Conservation (phyloP, 352 stramenopile species). For the Phytophthora cryptogea region DNA sequence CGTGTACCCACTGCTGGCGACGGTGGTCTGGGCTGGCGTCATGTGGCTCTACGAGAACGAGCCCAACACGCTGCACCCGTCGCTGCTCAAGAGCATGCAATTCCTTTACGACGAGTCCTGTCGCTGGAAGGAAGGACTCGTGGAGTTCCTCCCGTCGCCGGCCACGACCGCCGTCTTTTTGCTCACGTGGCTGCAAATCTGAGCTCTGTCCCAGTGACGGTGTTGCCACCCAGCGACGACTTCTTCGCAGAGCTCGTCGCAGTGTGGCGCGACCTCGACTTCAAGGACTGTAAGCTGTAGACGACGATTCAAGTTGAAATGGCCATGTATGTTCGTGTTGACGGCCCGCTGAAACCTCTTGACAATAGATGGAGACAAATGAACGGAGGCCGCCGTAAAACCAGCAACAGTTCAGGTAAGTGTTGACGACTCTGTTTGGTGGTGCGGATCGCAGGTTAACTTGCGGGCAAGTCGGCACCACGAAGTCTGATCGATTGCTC, state of each 20-base stretch:
- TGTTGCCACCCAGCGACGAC: neutral
- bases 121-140: conserved; percentile 62
- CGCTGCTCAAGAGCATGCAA: conserved; percentile 88
- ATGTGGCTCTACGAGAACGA: conserved; percentile 92
- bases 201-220: conserved; percentile 20
- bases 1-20: conserved; percentile 81
- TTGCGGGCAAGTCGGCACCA: too few relatives aligned
- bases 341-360: neutral
- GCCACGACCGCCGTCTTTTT: conserved; percentile 66
- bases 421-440: too few relatives aligned
- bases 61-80: conserved; percentile 70
- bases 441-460: too few relatives aligned
- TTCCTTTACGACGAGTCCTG: conserved; percentile 90
- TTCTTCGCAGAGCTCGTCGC: conserved; percentile 18
- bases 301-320: neutral
- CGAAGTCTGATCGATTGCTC: too few relatives aligned
- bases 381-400: neutral
- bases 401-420: too few relatives aligned
- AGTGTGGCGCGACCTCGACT: conserved; percentile 3
- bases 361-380: neutral
- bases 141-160: conserved; percentile 83
- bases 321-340: neutral
- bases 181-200: conserved; percentile 66
- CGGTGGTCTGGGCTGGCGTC: conserved; percentile 75
- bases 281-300: conserved; percentile 1